phyloP scores from a whole-genome alignment of 306 rosid species.

The Potentilla sterilis region DNA sequence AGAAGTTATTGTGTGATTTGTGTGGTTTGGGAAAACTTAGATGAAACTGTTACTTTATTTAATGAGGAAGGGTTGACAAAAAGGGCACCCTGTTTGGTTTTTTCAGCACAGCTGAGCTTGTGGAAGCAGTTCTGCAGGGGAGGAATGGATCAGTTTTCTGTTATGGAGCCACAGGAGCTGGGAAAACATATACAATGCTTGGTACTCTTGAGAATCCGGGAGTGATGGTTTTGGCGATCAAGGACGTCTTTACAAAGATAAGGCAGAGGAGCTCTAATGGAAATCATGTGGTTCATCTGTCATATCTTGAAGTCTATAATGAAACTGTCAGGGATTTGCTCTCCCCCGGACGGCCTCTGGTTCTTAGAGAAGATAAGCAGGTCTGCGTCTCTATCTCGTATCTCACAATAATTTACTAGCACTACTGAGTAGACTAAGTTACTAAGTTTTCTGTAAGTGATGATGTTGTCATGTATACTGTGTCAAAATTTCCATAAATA shows the following conservation, averaged over 20 bases:
- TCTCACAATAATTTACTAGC: conserved; percentile 1
- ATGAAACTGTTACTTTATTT: neutral
- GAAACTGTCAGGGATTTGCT: conserved; percentile 91
- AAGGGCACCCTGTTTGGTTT: conserved; percentile 7
- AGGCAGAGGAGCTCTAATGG: conserved; percentile 91
- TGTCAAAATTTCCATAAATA: neutral
- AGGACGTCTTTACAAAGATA: conserved; percentile 81
- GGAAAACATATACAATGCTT: conserved; percentile 95
- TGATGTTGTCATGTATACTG: neutral
- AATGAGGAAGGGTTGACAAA: neutral
- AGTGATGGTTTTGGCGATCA: conserved; percentile 96
- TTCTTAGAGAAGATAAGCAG: conserved; percentile 97
- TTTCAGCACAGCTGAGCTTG: conserved; percentile 81
- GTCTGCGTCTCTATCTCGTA: conserved; percentile 26
- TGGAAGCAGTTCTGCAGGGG: conserved; percentile 92
- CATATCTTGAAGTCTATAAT: conserved; percentile 94
- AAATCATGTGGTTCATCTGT: conserved; percentile 77
- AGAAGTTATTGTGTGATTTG: neutral
- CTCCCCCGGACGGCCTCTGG: conserved; percentile 92
- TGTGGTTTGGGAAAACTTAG: neutral
- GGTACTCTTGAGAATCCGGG: conserved; percentile 92
- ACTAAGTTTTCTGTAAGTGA: too few species aligned
- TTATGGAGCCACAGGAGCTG: conserved; percentile 98
- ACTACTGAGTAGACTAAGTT: neutral
- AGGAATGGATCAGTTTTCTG: conserved; percentile 96